phyloP scores from a whole-genome alignment of 1,284 basidiomycete genomes.

The Polyporus tsugae region DNA sequence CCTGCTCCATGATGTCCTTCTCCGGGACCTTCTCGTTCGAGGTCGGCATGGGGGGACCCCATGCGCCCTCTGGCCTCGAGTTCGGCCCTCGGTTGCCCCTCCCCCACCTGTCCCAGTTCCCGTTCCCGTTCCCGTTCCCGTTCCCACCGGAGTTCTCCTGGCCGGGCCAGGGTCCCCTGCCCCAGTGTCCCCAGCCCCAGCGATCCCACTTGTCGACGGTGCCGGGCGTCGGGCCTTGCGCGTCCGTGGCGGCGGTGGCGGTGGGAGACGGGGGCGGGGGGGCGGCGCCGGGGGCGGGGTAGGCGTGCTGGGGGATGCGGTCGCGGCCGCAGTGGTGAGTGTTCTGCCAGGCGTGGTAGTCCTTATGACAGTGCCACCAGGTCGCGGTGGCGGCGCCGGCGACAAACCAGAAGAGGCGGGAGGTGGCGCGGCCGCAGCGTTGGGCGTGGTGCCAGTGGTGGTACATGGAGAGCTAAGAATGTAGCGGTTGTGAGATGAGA shows the following conservation, averaged over 20 bases:
- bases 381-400: constrained; percentile 64
- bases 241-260: background rate
- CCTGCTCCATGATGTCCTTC: constrained; percentile 55
- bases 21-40: constrained; percentile 48
- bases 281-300: constrained; percentile 33
- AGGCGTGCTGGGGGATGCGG: constrained; percentile 42
- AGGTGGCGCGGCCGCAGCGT: constrained; percentile 49
- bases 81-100: constrained; percentile 12
- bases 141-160: constrained; percentile 1
- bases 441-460: constrained; percentile 43
- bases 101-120: constrained; percentile 23
- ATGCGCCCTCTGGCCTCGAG: constrained; percentile 36
- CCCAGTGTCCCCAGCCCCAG: constrained; percentile 22
- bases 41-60: constrained; percentile 34
- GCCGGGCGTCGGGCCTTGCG: constrained; percentile 30
- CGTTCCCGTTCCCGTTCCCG: background rate
- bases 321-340: constrained; percentile 39
- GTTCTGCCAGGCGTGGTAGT: constrained; percentile 28
- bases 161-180: constrained; percentile 17
- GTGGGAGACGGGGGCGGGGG: constrained; percentile 14
- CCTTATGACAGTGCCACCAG: constrained; percentile 49
- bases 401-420: constrained; percentile 72
- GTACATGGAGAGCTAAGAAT: constrained; percentile 42
- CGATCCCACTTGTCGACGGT: constrained; percentile 34
- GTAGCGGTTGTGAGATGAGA: background rate